These are phyloP conservation scores for Colletotrichum somersetense DNA, from an alignment of 2,329 filamentous ascomycete species.

Conservation along the genomic window DNA sequence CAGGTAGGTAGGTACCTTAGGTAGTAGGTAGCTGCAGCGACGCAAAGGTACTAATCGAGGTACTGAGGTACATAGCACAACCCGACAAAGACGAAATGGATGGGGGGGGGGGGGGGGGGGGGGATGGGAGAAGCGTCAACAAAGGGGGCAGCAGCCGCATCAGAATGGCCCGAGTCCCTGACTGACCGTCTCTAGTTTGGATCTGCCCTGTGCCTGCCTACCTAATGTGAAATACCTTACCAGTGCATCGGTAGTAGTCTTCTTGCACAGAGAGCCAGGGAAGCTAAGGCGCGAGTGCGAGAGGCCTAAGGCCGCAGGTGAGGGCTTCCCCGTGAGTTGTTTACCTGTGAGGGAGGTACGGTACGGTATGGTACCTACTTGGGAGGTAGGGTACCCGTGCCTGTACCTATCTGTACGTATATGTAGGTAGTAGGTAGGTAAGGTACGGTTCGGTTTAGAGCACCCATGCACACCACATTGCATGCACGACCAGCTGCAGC, in stretches of 20 bases:
- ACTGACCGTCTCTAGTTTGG: not conserved
- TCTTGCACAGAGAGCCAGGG: not conserved
- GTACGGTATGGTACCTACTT: not conserved
- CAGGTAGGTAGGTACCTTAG: not conserved
- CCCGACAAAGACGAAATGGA: not conserved
- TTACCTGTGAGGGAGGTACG: constrained; percentile 1
- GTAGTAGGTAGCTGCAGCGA: not conserved
- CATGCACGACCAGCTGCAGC: constrained; percentile 14
- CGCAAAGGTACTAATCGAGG: not conserved
- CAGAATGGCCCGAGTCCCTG: constrained; percentile 23
- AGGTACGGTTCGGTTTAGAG: constrained; percentile 10
- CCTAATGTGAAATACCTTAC: constrained; percentile 1
- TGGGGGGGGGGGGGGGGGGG: not conserved
- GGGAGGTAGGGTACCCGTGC: no score
- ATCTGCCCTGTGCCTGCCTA: constrained; percentile 15
- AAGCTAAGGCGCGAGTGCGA: constrained; percentile 4
- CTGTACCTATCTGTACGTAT: not conserved
- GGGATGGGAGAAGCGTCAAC: not conserved
- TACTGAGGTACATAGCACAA: not conserved
- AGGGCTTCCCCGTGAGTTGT: constrained; percentile 6
- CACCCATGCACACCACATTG: constrained; percentile 13
- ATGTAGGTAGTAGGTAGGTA: no score
- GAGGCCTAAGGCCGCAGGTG: constrained; percentile 11
- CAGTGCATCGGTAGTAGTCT: not conserved
- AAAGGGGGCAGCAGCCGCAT: not conserved